A percentile compares a stretch with the other conserved stretches of the same genome.
Conservation (phyloP, 2,329 filamentous ascomycete genomes). For the Clarireedia paspali region DNA sequence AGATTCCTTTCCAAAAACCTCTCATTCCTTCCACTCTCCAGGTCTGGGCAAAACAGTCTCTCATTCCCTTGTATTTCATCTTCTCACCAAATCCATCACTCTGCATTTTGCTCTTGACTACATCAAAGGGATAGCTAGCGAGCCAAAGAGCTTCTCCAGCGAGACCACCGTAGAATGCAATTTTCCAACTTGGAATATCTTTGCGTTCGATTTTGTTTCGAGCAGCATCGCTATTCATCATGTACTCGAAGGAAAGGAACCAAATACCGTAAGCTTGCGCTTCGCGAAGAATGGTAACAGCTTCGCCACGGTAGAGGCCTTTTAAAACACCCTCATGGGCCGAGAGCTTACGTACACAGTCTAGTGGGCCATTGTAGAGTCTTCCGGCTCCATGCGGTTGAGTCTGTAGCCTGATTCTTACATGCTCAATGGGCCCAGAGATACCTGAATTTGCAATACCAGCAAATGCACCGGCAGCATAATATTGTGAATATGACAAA, state of each 20-base stretch:
- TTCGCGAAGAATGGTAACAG: slow-evolving; percentile 81
- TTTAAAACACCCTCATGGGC: slow-evolving; percentile 56
- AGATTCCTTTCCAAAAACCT: slow-evolving; percentile 94
- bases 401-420: slow-evolving; percentile 91
- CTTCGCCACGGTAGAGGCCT: slow-evolving; percentile 80
- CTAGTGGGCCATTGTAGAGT: slow-evolving; percentile 76
- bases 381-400: slow-evolving; percentile 79
- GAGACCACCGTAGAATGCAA: slow-evolving; percentile 86
- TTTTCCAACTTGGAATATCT: slow-evolving; percentile 74
- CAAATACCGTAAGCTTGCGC: slow-evolving; percentile 91
- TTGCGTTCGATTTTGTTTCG: slow-evolving; percentile 69
- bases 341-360: slow-evolving; percentile 82
- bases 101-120: slow-evolving; percentile 99
- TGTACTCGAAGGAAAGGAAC: slow-evolving; percentile 91
- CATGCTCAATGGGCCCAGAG: slow-evolving; percentile 90
- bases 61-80: slow-evolving; percentile 73
- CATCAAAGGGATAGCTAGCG: slow-evolving; percentile 88
- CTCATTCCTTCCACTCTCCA: slow-evolving; percentile 66
- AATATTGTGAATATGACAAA: slow-evolving; percentile 81
- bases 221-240: slow-evolving; percentile 84
- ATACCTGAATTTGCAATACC: slow-evolving; percentile 84
- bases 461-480: slow-evolving; percentile 81
- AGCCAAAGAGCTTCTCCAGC: slow-evolving; percentile 94
- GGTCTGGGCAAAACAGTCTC: slow-evolving; percentile 80
- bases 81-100: slow-evolving; percentile 77